These are phyloP conservation scores for Primulina tabacum DNA, from an alignment of 257 asterid species.

Conservation along the genomic window DNA sequence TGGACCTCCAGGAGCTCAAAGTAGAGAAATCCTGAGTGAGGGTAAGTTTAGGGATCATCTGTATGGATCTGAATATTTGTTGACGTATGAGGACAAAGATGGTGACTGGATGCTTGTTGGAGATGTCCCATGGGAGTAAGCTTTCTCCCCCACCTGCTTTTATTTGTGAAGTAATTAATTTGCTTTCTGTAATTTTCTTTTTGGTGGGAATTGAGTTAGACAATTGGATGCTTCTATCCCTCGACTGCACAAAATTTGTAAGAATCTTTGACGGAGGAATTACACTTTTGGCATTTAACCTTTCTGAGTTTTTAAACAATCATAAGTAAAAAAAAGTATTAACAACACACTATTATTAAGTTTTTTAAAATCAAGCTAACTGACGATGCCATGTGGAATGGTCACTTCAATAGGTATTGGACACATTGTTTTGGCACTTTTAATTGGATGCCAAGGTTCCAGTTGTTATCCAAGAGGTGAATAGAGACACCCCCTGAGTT, in stretches of 20 bases:
- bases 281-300: slow-evolving; percentile 1
- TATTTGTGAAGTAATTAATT: background rate
- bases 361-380: background rate
- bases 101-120: slow-evolving; percentile 40
- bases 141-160: background rate
- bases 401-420: background rate
- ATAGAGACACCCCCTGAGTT: background rate
- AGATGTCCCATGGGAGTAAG: slow-evolving; percentile 42
- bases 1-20: slow-evolving; percentile 50
- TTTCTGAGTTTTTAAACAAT: slow-evolving; percentile 15
- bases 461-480: too few species aligned
- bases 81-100: slow-evolving; percentile 35
- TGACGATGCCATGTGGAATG: background rate
- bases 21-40: slow-evolving; percentile 51
- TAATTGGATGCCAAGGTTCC: background rate
- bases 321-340: slow-evolving; percentile 35
- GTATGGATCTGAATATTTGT: slow-evolving; percentile 63
- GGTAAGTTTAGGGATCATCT: slow-evolving; percentile 59
- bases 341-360: slow-evolving; percentile 31
- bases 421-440: background rate
- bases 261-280: background rate
- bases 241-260: background rate
- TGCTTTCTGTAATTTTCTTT: background rate
- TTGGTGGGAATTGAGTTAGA: background rate
- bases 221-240: background rate